A percentile compares a stretch with the other conserved stretches of the same genome.
Conservation (phyloP, 73 alveolate genomes). For the Blepharisma stoltei region DNA sequence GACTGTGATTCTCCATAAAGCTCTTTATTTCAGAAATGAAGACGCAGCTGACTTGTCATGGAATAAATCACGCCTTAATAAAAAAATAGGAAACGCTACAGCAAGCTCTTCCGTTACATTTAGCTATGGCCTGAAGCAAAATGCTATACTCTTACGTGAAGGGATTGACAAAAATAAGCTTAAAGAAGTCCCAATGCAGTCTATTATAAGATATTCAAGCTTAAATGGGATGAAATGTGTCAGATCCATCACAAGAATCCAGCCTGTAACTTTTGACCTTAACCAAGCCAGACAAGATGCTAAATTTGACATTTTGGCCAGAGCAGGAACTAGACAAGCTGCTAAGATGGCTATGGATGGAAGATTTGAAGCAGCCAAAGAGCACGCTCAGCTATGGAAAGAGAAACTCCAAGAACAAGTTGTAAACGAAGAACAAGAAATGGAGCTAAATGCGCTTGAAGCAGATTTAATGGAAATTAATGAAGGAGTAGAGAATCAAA, state of each 20-base stretch:
- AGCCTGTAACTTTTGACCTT: slow-evolving; percentile 57
- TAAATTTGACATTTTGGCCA: slow-evolving; percentile 63
- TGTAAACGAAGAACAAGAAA: too few species aligned
- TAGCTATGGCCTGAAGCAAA: slow-evolving; percentile 73
- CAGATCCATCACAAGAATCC: slow-evolving; percentile 65
- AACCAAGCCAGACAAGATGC: slow-evolving; percentile 73
- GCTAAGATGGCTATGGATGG: slow-evolving; percentile 79
- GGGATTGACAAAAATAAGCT: slow-evolving; percentile 51
- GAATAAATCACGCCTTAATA: slow-evolving; percentile 49
- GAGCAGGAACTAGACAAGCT: slow-evolving; percentile 73
- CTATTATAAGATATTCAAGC: slow-evolving; percentile 56
- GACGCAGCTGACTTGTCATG: slow-evolving; percentile 49
- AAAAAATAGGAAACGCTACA: slow-evolving; percentile 83
- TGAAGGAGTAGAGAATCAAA: too few species aligned
- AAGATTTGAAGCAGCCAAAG: slow-evolving; percentile 57
- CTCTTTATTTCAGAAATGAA: slow-evolving; percentile 73
- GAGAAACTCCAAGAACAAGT: background rate
- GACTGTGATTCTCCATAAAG: slow-evolving; percentile 72
- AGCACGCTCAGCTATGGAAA: slow-evolving; percentile 32
- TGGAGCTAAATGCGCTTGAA: too few species aligned
- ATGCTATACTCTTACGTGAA: slow-evolving; percentile 50
- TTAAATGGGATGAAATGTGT: slow-evolving; percentile 73
- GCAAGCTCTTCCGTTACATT: slow-evolving; percentile 70
- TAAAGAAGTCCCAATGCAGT: slow-evolving; percentile 74
- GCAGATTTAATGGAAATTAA: too few species aligned